Base-by-base conservation (phyloP, 768 basidiomycete genomes). In the Galerina sulciceps region DNA sequence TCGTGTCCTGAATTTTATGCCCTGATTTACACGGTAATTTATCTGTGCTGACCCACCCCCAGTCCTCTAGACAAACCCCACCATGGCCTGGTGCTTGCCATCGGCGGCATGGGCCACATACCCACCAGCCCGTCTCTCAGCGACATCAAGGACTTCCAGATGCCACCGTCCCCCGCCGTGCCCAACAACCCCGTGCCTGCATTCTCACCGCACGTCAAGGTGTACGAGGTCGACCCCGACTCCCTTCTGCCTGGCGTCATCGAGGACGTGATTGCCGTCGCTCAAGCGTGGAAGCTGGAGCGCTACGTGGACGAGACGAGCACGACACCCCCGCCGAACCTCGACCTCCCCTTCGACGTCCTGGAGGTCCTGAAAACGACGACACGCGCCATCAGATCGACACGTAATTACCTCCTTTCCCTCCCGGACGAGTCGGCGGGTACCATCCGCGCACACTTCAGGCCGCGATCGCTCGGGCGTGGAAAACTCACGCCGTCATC, bases 371-470 rank as follows among this genome's bases (percentile, higher is more conserved):
- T 96, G 57, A 89, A 92, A 71, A 85, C 80, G 1, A 95, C 94
- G 0, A 94, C 93, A 6, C 83, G 81, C 40, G 86, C 91, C 4
- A 86, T 97, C 46, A 86, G 94, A 35, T 87, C 89, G 13, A 89
- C 93, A 34, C 84, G 94, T 11, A 92, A 92, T 69, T 95, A 94
- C 70, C 76, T 94, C 17, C 77, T 95, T 34, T 86, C 90, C 0
- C 83, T 95, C 13, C 93, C 93, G 0, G 88, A 93, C 67, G 90
- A 93, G 57, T 83, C 81, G 1, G 77, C 84, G 14, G 83, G 78
- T 9, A 80, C 83, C 1, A 79, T 82, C 67, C 80, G 79, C 38
- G 76, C 79, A 45, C 76, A 88, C 20, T 91, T 86, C 72, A 81
- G 88, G 37, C 83, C 82, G 45, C 81, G 77, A 20, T 77, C 72